phyloP scores from a whole-genome alignment of 108 stramenopile species.

The Cyclotella baltica region DNA sequence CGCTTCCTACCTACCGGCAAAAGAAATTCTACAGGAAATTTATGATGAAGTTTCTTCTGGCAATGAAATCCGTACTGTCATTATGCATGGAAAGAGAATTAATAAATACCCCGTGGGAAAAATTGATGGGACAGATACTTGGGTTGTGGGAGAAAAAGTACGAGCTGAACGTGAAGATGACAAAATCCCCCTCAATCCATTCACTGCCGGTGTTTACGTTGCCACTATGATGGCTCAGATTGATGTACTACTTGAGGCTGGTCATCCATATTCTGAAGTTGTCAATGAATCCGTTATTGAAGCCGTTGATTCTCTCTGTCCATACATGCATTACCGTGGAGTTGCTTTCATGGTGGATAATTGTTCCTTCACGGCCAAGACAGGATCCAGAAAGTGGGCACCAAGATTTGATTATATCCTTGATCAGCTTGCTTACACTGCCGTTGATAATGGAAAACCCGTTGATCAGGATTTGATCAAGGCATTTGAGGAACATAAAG shows the following conservation, averaged over 20 bases:
- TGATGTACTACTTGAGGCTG: conserved; percentile 95
- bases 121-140: conserved; percentile 98
- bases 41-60: conserved; percentile 98
- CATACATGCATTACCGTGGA: conserved; percentile 99
- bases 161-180: conserved; percentile 94
- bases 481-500: conserved; percentile 92
- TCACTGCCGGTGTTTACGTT: conserved; percentile 98
- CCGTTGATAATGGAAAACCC: conserved; percentile 94
- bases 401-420: conserved; percentile 99
- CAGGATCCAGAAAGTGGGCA: conserved; percentile 98
- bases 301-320: conserved; percentile 97
- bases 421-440: conserved; percentile 97
- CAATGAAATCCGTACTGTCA: conserved; percentile 97
- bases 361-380: conserved; percentile 99
- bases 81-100: conserved; percentile 95
- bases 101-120: conserved; percentile 95
- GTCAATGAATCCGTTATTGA: conserved; percentile 99
- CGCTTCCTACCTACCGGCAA: conserved; percentile 95
- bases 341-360: conserved; percentile 99
- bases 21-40: conserved; percentile 99
- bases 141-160: conserved; percentile 96
- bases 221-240: conserved; percentile 99
- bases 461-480: conserved; percentile 85
- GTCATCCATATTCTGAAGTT: conserved; percentile 98
- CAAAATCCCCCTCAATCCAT: conserved; percentile 97